Conservation (phyloP, 2,329 filamentous ascomycete genomes). For the Colletotrichum echinochloae region DNA sequence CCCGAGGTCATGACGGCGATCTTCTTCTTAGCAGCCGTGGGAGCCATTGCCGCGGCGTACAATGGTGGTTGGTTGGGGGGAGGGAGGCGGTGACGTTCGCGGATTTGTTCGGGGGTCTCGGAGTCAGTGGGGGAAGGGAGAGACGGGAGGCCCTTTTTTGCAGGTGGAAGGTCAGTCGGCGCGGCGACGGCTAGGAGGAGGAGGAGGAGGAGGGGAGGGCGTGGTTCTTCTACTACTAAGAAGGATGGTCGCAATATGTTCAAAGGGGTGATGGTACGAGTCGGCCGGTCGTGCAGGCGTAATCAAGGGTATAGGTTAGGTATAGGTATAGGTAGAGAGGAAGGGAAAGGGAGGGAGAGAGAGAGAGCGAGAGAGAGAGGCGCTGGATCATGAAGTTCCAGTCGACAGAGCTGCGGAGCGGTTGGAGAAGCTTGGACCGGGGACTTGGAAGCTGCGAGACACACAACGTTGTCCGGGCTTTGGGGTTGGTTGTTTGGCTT, state of each 20-base stretch:
- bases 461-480: no score
- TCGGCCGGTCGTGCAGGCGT: slow-evolving; percentile 18
- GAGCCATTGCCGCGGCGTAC: slow-evolving; percentile 51
- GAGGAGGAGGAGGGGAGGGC: background rate
- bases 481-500: no score
- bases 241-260: slow-evolving; percentile 18
- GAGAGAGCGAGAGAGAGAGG: slow-evolving; percentile 18
- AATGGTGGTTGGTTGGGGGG: background rate
- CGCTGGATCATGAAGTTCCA: slow-evolving; percentile 31
- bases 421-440: no score
- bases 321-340: slow-evolving; percentile 5
- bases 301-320: slow-evolving; percentile 19
- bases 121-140: slow-evolving; percentile 17
- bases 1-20: slow-evolving; percentile 96
- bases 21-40: slow-evolving; percentile 66
- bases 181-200: background rate
- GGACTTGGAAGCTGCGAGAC: slow-evolving; percentile 41
- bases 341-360: slow-evolving; percentile 12
- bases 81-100: slow-evolving; percentile 2
- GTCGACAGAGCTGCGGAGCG: no score
- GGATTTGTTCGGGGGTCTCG: slow-evolving; percentile 25
- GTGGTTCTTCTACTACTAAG: slow-evolving; percentile 5
- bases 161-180: slow-evolving; percentile 22
- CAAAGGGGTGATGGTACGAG: slow-evolving; percentile 34
- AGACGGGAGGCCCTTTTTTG: slow-evolving; percentile 15